Evolutionary conservation across 2,329 filamentous ascomycete genomes (phyloP).

Genomic region (Cladobotryum mycophilum): DNA sequence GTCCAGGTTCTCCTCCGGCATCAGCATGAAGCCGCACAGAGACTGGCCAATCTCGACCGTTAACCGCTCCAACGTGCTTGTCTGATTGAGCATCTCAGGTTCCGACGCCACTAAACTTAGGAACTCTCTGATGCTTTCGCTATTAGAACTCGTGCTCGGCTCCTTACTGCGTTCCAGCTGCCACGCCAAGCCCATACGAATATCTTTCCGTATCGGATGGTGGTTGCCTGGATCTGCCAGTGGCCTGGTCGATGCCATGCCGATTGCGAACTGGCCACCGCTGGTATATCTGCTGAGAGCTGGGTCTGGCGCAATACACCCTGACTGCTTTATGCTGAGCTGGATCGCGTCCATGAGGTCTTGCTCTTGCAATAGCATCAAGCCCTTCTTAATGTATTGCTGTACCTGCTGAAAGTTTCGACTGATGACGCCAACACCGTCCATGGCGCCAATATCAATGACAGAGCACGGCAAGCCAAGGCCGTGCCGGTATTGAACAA

Average conservation of each 20-base stretch:
- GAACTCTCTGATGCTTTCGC: background rate
- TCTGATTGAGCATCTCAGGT: background rate
- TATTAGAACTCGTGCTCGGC: background rate
- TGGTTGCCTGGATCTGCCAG: background rate
- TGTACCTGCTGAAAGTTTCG: background rate
- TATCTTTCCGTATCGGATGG: background rate
- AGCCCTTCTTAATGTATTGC: slow-evolving; percentile 1
- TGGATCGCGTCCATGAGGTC: slow-evolving; percentile 13
- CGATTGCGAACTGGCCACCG: background rate
- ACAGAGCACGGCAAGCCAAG: slow-evolving; percentile 15
- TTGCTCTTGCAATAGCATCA: slow-evolving; percentile 14
- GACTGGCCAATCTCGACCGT: slow-evolving; percentile 1
- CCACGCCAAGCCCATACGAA: background rate
- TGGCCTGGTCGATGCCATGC: background rate
- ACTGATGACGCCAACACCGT: slow-evolving; percentile 31
- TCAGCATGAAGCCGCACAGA: background rate
- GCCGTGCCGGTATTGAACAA: slow-evolving; percentile 27
- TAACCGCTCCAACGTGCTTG: background rate
- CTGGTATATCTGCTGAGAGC: background rate
- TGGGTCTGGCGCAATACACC: background rate
- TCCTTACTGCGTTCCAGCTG: background rate
- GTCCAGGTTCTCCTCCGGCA: slow-evolving; percentile 5
- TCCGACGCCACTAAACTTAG: background rate
- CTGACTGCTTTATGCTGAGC: background rate
- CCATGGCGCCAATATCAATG: slow-evolving; percentile 30